These are phyloP conservation scores for Cordia subcordata DNA, from an alignment of 257 asterid genomes.

Conservation along the genomic window DNA sequence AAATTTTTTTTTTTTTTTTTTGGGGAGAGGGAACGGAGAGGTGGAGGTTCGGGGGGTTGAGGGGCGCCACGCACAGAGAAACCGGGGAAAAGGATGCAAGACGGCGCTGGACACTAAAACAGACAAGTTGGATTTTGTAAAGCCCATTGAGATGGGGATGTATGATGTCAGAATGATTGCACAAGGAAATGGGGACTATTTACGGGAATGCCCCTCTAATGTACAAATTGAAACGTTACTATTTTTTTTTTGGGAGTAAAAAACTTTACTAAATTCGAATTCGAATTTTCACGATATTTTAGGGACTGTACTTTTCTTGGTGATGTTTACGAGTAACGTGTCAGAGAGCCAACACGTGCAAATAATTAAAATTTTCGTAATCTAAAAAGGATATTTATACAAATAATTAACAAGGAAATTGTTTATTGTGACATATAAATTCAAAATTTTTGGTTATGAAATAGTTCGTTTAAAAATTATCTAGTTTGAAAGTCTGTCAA, in stretches of 20 bases:
- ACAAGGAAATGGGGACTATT: not conserved
- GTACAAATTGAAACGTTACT: constrained; percentile 3
- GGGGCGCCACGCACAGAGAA: constrained; percentile 11
- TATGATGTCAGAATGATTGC: not conserved
- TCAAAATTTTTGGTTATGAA: too few species aligned
- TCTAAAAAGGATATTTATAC: too few species aligned
- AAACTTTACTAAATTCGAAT: too few species aligned
- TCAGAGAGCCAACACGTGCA: too few species aligned
- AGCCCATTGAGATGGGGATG: not conserved
- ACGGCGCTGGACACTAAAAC: constrained; percentile 16
- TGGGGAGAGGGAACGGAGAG: not conserved
- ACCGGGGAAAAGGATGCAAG: constrained; percentile 6
- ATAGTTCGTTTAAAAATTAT: too few species aligned
- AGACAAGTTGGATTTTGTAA: constrained; percentile 16
- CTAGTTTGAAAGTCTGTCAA: too few species aligned
- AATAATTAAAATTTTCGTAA: too few species aligned
- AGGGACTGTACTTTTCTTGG: not conserved
- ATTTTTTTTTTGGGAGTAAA: too few species aligned
- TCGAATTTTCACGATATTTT: not conserved
- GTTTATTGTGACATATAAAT: too few species aligned
- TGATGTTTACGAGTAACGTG: too few species aligned
- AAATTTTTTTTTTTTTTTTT: constrained; percentile 7
- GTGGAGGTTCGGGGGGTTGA: constrained; percentile 1
- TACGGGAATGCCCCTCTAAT: not conserved
- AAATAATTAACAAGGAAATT: too few species aligned